Evolutionary conservation across 139 green algal species (phyloP), one percentile per base, ranked within the genome.

Genomic region (Pedinophyceae sp.): DNA sequence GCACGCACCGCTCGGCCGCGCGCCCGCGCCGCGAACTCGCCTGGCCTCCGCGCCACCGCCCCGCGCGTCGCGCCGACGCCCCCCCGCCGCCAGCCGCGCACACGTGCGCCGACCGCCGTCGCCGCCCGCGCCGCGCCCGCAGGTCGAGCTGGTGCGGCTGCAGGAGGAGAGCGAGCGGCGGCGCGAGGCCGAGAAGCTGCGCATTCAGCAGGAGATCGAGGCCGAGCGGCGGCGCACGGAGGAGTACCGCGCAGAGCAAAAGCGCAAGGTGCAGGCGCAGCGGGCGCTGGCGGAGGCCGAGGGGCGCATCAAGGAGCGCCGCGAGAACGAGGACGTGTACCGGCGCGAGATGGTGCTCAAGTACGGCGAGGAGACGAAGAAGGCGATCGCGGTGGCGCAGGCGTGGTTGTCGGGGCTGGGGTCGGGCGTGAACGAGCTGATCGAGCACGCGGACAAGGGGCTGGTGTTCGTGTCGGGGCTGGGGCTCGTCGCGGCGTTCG

Each of bases 251-350:
- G 66, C 66, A 2, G 62, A 74, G 10, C 7, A 43, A 13, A 13
- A 83, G 70, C 66, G 77, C 2, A 80, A 89, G 27, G 54, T 91
- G 27, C 76, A 91, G 47, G 86, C 87, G 57, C 53, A 80, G 54
- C n/a, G n/a, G n/a, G n/a, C n/a, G n/a, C n/a, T 59, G 18, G 26
- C 53, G 19, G 26, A 59, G 39, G 53, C 53, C 26, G 53, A 59
- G 29, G 56, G 56, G 20, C 40, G 27, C 29, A 81, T 82, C 27
- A 70, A 76, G 55, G 92, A 99, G 71, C 69, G 74, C 18, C 69
- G 89, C 1, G 72, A 83, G 58, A 97, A 95, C 64, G 89, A 95
- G 67, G 92, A 99, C 67, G 75, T 99, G 34, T 93, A 94, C 76
- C 61, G 85, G 6, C 61, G 77, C 25, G 61, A 75, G 62, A 60